Evolutionary conservation across 148 eudicot genomes (phyloP).

Genomic region (Drosera capensis): DNA sequence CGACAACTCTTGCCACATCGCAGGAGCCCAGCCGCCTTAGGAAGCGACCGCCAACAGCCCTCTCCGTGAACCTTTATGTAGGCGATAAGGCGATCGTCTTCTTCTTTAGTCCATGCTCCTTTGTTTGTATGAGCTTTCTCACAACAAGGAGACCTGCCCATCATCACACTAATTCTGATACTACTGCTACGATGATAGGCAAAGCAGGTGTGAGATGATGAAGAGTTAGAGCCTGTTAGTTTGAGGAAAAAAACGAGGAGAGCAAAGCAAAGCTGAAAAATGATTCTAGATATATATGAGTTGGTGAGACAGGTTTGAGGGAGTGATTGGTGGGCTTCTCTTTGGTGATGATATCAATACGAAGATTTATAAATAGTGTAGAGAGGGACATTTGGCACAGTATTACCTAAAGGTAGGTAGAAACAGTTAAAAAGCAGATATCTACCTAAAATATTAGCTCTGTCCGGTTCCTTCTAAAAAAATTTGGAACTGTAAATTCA

Average conservation of each 20-base stretch:
- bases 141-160: slow-evolving; percentile 59
- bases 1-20: slow-evolving; percentile 91
- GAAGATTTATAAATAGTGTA: neutral
- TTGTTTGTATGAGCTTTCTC: slow-evolving; percentile 1
- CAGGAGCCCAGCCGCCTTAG: slow-evolving; percentile 83
- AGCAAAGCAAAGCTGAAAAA: neutral
- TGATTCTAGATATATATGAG: neutral
- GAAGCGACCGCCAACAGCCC: slow-evolving; percentile 90
- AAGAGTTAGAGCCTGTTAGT: neutral
- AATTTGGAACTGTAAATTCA: no score
- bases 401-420: neutral
- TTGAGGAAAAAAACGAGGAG: neutral
- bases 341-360: neutral
- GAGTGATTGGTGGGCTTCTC: neutral
- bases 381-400: neutral
- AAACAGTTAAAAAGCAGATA: neutral
- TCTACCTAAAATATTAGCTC: no score
- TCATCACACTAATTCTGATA: slow-evolving; percentile 1
- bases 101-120: neutral
- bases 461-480: no score
- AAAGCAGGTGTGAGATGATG: neutral
- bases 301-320: neutral
- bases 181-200: neutral
- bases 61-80: slow-evolving; percentile 48
- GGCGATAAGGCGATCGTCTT: neutral